Evolutionary conservation across 2,329 filamentous ascomycete genomes (phyloP).

Genomic region (Colletotrichum tofieldiae): DNA sequence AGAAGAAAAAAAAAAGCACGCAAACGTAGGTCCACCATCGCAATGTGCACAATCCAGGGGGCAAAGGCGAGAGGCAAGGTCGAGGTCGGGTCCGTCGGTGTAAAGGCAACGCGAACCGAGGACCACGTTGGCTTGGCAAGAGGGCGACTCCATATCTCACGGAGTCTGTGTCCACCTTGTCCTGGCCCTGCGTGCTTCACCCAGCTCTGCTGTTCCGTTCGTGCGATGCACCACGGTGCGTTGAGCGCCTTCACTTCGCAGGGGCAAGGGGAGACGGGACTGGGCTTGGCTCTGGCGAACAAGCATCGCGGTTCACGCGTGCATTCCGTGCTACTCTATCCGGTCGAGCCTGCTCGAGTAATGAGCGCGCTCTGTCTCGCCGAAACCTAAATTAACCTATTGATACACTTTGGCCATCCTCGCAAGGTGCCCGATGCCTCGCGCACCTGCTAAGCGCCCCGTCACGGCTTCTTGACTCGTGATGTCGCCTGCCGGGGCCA

Average conservation of each 20-base stretch:
- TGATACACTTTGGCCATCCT: neutral
- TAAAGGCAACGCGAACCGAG: conserved; percentile 34
- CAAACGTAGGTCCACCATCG: conserved; percentile 14
- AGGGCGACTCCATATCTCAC: neutral
- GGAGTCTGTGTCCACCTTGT: neutral
- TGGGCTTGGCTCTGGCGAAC: neutral
- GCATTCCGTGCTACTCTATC: neutral
- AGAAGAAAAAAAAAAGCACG: conserved; percentile 18
- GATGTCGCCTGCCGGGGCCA: neutral
- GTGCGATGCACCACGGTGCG: neutral
- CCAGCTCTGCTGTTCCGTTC: neutral
- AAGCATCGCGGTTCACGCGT: neutral
- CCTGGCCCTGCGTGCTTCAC: neutral
- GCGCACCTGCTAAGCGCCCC: neutral
- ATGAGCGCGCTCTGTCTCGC: neutral
- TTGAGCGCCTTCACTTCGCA: neutral
- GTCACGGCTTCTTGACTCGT: neutral
- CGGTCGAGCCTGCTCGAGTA: neutral
- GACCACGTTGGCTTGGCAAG: conserved; percentile 14
- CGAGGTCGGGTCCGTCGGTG: conserved; percentile 16
- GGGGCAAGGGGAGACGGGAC: neutral
- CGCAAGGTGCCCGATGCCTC: conserved; percentile 22
- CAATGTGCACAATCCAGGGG: neutral
- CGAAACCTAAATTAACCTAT: conserved; percentile 18
- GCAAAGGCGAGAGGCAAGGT: neutral